Base-by-base conservation (phyloP, 441 rosid genomes). In the Melianthus villosus region DNA sequence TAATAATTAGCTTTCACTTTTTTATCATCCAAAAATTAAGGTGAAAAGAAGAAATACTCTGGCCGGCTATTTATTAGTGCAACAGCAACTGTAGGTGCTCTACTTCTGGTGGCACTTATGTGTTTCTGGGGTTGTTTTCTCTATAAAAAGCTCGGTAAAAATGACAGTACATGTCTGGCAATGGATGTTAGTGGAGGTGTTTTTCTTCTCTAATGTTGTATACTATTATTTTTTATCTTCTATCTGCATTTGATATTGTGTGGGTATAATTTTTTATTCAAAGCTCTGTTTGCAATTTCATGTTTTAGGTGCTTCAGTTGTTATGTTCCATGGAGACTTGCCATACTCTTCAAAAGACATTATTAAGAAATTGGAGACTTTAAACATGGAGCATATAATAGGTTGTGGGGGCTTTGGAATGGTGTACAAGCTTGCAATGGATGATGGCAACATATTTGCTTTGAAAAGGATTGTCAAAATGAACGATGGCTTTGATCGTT, bases 91-190 rank as follows among this genome's bases (percentile, higher is more conserved):
- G 68, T 84, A 15, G 96, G 93, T 40, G 96, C 94, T 15, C 70
- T 89, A 34, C 98, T 89, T 55, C 71, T 89, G 60, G 94, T 89
- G 55, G 96, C 98, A 26, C 93, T 89, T 25, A 89, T 89, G 98
- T 89, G 98, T 63, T 89, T 84, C 48, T 89, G 98, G 96, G 98
- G 98, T 38, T 89, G 96, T 67, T 84, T 84, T 69, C 75, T 89
- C 9, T 84, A 84, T 58, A 89, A 84, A 69, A 89, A 81, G 73
- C 69, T 89, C 13, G 89, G 92, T 63, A 89, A 75, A 82, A 79
- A 58, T 48, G 98, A 73, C 60, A 54, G 62, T 46, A 65, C 52
- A 64, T 68, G 89, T 57, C 78, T 84, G 29, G 94, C 96, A 15
- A 75, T 67, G 73, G 94, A 73, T 59, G 86, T 82, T 38, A 76